Evolutionary conservation across 805 yeast species (phyloP).

Genomic region (Cyberlindnera maritima): DNA sequence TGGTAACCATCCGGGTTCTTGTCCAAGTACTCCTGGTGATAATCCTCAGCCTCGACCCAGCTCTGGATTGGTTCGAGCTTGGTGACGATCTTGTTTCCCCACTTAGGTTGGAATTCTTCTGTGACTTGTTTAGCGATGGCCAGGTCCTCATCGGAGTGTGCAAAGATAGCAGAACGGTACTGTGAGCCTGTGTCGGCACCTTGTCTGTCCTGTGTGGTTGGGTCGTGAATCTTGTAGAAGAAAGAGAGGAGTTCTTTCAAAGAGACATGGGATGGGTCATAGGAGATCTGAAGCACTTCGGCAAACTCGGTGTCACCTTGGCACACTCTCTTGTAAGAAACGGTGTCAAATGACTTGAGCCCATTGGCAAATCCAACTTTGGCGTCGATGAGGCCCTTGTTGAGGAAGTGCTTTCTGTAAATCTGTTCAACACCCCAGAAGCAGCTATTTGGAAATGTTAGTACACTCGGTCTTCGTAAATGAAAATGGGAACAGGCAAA

Average conservation of each 20-base stretch:
- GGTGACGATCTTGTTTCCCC: conserved; percentile 70
- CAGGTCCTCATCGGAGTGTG: conserved; percentile 48
- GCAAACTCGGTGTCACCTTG: conserved; percentile 70
- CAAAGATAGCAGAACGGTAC: conserved; percentile 80
- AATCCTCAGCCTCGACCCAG: conserved; percentile 94
- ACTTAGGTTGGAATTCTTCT: conserved; percentile 61
- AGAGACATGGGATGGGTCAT: conserved; percentile 63
- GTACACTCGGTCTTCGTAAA: neutral
- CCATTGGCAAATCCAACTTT: conserved; percentile 95
- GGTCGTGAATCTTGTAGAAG: conserved; percentile 92
- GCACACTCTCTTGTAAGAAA: conserved; percentile 73
- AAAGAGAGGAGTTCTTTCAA: conserved; percentile 69
- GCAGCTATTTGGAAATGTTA: conserved; percentile 35
- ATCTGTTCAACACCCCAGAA: conserved; percentile 92
- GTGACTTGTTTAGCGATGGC: conserved; percentile 43
- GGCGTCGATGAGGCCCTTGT: conserved; percentile 66
- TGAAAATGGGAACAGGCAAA: neutral
- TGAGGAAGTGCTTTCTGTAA: conserved; percentile 64
- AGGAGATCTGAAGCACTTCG: conserved; percentile 81
- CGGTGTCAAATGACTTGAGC: conserved; percentile 32
- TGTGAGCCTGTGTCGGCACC: conserved; percentile 91
- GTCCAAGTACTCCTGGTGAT: conserved; percentile 80
- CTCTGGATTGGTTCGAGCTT: conserved; percentile 59
- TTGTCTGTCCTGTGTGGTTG: conserved; percentile 78
- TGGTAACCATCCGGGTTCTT: conserved; percentile 85